phyloP scores from a whole-genome alignment of 1,284 basidiomycete genomes.

The Trichosporon sp. region DNA sequence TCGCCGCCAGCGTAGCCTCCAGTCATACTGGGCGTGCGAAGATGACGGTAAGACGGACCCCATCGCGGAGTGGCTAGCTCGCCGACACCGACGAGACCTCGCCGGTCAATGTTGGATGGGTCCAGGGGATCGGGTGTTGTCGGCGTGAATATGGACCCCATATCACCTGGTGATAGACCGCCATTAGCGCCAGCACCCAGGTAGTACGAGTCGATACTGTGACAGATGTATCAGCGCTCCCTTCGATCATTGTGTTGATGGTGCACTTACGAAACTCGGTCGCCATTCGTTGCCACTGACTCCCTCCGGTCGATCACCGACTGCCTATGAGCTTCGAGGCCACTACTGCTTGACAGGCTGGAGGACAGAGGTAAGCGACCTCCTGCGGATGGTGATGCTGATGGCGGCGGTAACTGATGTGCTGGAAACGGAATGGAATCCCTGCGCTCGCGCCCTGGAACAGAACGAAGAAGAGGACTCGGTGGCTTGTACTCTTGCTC shows the following conservation, averaged over 20 bases:
- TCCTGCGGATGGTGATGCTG: background rate
- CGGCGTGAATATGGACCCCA: slow-evolving; percentile 21
- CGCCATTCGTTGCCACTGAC: slow-evolving; percentile 17
- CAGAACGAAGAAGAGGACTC: background rate
- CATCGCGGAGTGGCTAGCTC: slow-evolving; percentile 97
- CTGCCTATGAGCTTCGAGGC: background rate
- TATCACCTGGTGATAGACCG: slow-evolving; percentile 8
- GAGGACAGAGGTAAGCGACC: background rate
- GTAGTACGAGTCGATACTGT: slow-evolving; percentile 34
- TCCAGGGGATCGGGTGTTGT: slow-evolving; percentile 50
- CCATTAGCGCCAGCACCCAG: slow-evolving; percentile 10
- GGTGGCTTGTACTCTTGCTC: background rate
- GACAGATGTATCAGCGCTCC: background rate
- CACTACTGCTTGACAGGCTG: background rate
- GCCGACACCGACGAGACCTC: slow-evolving; percentile 84
- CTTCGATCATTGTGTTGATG: background rate
- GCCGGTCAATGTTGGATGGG: slow-evolving; percentile 76
- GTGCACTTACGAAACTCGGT: slow-evolving; percentile 27
- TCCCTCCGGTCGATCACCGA: slow-evolving; percentile 12
- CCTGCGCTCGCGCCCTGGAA: background rate
- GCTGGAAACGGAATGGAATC: slow-evolving; percentile 14
- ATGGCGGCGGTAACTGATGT: background rate
- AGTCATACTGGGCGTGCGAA: slow-evolving; percentile 43
- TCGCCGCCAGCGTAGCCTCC: background rate
- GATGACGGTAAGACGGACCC: slow-evolving; percentile 52